phyloP scores from a whole-genome alignment of 805 yeast genomes.

The Jamesozyma piceae region DNA sequence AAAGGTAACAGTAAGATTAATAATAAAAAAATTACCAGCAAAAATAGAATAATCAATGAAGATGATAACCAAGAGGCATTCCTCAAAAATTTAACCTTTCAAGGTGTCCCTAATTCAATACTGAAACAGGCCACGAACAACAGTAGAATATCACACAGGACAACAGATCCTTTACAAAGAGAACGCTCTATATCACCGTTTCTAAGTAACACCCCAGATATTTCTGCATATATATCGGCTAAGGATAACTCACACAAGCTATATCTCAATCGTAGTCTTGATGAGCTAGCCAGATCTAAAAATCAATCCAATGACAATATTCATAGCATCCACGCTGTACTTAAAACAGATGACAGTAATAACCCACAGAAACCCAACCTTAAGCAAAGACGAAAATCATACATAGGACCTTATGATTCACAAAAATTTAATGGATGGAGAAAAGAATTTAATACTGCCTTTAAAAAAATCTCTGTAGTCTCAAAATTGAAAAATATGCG shows the following conservation, averaged over 20 bases:
- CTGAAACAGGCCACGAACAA: background rate
- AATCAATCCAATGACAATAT: background rate
- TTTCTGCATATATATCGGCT: background rate
- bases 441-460: conserved; percentile 24
- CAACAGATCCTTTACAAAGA: background rate
- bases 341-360: background rate
- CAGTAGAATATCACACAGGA: background rate
- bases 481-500: conserved; percentile 12
- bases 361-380: background rate
- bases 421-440: conserved; percentile 13
- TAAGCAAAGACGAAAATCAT: conserved; percentile 6
- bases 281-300: background rate
- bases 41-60: background rate
- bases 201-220: no score
- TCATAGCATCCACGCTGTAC: background rate
- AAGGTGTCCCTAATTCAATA: conserved; percentile 26
- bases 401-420: conserved; percentile 1
- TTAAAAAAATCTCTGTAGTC: conserved; percentile 16
- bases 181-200: background rate
- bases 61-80: conserved; percentile 23
- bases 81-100: conserved; percentile 23
- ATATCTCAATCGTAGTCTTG: background rate
- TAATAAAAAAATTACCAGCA: background rate
- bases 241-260: background rate
- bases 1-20: background rate